Evolutionary conservation across 345 rosid genomes (phyloP), one percentile per base, ranked within the genome.

Genomic region (Acer saccharum): DNA sequence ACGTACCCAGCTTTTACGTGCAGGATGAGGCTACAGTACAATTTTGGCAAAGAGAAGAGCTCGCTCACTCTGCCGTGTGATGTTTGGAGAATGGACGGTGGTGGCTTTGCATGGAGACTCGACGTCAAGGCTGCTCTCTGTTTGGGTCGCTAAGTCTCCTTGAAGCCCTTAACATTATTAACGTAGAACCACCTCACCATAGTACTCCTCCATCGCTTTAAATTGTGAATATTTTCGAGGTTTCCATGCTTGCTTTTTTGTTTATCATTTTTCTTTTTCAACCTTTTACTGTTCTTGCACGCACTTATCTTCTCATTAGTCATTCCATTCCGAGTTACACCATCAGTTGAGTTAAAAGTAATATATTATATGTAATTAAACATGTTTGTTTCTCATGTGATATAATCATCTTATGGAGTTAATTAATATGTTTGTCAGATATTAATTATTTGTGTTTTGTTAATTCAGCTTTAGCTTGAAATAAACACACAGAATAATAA

Each of bases 21-120:
- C 80, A 87, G 90, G 86, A 90, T 87, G 54, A 89, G 87, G 82
- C 81, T 94, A 81, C 94, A 88, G 76, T 86, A 84, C 90, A 83
- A 82, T 74, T 73, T 86, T 67, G 89, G 86, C 66, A 89, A 83
- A 50, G 92, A 85, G 67, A 87, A 70, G 68, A 84, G 84, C 52
- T 87, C 95, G 1, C 70, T 90, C 8, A 91, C 88, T 64, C 82
- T 90, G 79, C 98, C 98, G 1, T 93, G 98, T 74, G 98, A 94
- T 65, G 94, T 83, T 57, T 94, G 98, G 98, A 84, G 91, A 73
- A 88, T 93, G 94, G 87, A 90, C 71, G 81, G 84, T 0, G 94
- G 98, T 20, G 92, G 94, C 1, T 90, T 87, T 86, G 98, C 94
- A 79, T 94, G 97, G 98, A 86, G 94, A 83, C 86, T 94, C 35